Base-by-base conservation (phyloP, 305 asterid genomes). In the Fraxinus sp. region DNA sequence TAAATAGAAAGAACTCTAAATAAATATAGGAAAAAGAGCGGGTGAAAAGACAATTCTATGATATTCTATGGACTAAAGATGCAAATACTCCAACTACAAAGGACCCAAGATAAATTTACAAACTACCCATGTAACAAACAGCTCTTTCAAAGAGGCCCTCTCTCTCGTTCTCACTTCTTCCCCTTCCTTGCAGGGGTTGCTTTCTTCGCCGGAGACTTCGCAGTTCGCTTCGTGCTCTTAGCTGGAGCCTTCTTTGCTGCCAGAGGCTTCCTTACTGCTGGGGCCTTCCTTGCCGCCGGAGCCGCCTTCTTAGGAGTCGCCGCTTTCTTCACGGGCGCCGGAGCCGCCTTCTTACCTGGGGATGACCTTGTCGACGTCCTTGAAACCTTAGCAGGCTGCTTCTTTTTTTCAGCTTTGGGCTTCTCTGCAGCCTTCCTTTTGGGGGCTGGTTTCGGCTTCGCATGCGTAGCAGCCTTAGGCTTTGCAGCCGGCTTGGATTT, bases 171-270 rank as follows among this genome's bases (percentile, higher is more conserved):
- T 86, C 90, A 92, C 87, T 92, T 94, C 90, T 28, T 91, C 33
- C 92, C 93, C 86, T 77, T 92, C 86, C 79, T 90, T 26, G 91
- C 83, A 24, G 73, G 36, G 0, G 92, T 83, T 16, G 89, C 86
- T 81, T 91, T 95, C 91, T 91, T 92, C 59, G 89, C 89, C 80
- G 94, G 92, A 79, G 93, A 87, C 79, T 89, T 91, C 8, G 72
- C 89, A 16, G 91, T 73, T 77, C 81, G 33, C 83, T 87, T 85
- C 28, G 57, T 84, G 7, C 77, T 84, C 84, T 80, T 88, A 1
- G 86, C 88, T 59, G 87, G 88, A 4, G 85, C 70, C 81, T 85
- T 84, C 83, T 87, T 90, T n/a, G 49, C 81, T 30, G 80, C 77
- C 83, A 64, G 75, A 5, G 82, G 71, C 7, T 72, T 80, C 52